phyloP scores from a whole-genome alignment of 805 yeast genomes.

The Torulaspora quercuum region DNA sequence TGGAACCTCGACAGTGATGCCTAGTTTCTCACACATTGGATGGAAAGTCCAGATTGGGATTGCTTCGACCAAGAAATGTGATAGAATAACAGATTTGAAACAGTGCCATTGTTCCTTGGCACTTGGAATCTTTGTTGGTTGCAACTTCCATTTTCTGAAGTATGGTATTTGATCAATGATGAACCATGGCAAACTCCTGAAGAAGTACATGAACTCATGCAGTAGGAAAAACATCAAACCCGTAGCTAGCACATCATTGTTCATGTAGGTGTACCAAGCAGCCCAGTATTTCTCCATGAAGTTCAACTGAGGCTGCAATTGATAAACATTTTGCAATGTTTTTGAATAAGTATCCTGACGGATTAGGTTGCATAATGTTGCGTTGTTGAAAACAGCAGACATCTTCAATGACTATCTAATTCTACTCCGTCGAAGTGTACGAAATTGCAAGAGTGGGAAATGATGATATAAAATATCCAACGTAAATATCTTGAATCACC shows the following conservation, averaged over 20 bases:
- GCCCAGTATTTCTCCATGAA: conserved; percentile 79
- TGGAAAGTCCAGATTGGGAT: conserved; percentile 97
- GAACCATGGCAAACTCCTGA: conserved; percentile 90
- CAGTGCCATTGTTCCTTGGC: conserved; percentile 90
- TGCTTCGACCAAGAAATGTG: conserved; percentile 91
- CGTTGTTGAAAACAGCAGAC: conserved; percentile 37
- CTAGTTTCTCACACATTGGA: conserved; percentile 79
- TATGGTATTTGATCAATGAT: conserved; percentile 80
- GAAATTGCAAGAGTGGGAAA: too few species aligned
- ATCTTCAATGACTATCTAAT: conserved; percentile 11
- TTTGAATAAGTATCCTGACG: conserved; percentile 33
- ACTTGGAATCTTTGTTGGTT: conserved; percentile 77
- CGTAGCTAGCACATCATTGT: conserved; percentile 87
- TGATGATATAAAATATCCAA: too few species aligned
- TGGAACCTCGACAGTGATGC: conserved; percentile 76
- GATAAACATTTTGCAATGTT: conserved; percentile 38
- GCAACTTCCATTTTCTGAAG: conserved; percentile 84
- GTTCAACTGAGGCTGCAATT: conserved; percentile 45
- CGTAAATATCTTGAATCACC: too few species aligned
- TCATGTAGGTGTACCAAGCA: conserved; percentile 76
- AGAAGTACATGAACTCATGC: conserved; percentile 89
- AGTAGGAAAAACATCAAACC: conserved; percentile 77
- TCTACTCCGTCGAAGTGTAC: too few species aligned
- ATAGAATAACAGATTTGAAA: conserved; percentile 72
- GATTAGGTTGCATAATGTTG: conserved; percentile 31